Conservation (phyloP, 2,329 filamentous ascomycete genomes). For the Aureobasidium lini region DNA sequence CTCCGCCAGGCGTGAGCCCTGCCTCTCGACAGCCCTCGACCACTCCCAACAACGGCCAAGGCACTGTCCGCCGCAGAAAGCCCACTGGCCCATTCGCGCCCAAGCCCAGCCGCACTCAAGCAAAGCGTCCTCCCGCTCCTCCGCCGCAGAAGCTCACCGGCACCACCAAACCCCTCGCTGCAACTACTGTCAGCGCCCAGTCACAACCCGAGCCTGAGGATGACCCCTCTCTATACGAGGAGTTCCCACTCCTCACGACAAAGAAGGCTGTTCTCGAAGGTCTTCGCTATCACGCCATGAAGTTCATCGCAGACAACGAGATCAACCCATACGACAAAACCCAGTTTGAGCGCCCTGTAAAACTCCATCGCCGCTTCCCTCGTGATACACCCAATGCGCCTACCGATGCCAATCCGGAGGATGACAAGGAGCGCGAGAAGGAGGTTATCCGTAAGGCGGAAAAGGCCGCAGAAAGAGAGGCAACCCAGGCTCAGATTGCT, state of each 20-base stretch:
- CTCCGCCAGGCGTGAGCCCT: conserved; percentile 23
- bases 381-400: conserved; percentile 53
- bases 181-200: not conserved
- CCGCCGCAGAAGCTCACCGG: conserved; percentile 15
- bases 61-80: conserved; percentile 27
- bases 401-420: conserved; percentile 36
- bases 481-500: conserved; percentile 87
- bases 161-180: conserved; percentile 3
- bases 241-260: conserved; percentile 70
- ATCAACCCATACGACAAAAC: conserved; percentile 63
- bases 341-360: conserved; percentile 81
- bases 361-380: conserved; percentile 82
- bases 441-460: conserved; percentile 59
- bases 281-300: conserved; percentile 80
- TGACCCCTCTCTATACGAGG: conserved; percentile 29
- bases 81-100: conserved; percentile 20
- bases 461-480: conserved; percentile 74
- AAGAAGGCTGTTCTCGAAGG: conserved; percentile 73
- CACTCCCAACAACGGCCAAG: conserved; percentile 30
- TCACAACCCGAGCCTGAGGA: conserved; percentile 16
- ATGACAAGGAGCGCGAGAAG: conserved; percentile 58
- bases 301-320: conserved; percentile 49
- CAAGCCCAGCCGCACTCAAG: not conserved
- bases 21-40: conserved; percentile 25
- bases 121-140: conserved; percentile 10